Base-by-base conservation (phyloP, 164 flowering plant species). In the Litsea cubeba region DNA sequence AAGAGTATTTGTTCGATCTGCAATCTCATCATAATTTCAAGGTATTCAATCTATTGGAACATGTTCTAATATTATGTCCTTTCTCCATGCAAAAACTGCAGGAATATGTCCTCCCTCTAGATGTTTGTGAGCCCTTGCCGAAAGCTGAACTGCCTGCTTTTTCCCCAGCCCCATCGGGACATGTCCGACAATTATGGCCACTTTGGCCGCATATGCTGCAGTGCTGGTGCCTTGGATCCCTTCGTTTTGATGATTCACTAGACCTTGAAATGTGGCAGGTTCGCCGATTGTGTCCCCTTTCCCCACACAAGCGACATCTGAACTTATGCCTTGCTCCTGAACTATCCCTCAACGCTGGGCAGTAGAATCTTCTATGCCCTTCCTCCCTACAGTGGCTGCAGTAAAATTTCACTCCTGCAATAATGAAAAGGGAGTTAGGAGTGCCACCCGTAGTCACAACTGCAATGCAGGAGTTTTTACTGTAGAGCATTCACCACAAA, bases 341-440 rank as follows among this genome's bases (percentile, higher is more conserved):
- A 50, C 76, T 76, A 69, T 79, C 82, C 72, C 77, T 75, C 23
- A 87, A 82, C 74, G 86, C 91, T 20, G 99, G 99, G 71, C 97
- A 95, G 79, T 89, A 88, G 80, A 87, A 82, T 72, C 82, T 87
- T 77, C 97, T 84, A 69, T 95, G 97, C 4, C 99, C 97, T 80
- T 95, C 93, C 40, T 76, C 82, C 65, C 99, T 94, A 80, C 99
- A 95, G 74, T 84, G 83, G 74, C 76, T 67, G 83, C 97, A 95
- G 84, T 77, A 87, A 78, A 86, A 93, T 77, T 82, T 88, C 12
- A 84, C 84, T 24, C 95, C 98, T 92, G 91, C 71, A 77, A 58
- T 62, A 75, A 0, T 32, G 46, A 28, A 1, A 35, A 17, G 51
- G 60, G n/a, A 5, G n/a, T 54, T 20, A 54, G n/a, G 60, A 54